phyloP scores from a whole-genome alignment of 1,139 yeast species.

The Meyerozyma athensensis region DNA sequence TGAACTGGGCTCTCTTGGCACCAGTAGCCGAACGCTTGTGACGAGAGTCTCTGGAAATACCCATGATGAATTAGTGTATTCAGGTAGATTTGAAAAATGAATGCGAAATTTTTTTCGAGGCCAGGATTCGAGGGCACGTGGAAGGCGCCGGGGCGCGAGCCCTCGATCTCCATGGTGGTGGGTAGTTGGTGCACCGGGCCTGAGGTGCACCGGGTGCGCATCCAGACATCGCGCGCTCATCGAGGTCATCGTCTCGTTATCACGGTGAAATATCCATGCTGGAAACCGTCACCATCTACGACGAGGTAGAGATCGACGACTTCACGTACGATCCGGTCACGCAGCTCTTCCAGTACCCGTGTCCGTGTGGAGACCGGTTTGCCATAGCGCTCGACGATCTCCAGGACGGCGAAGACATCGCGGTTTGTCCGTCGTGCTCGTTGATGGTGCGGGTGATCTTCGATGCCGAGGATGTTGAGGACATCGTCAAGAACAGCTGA shows the following conservation, averaged over 20 bases:
- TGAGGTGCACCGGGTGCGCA: not conserved
- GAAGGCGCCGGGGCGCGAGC: not conserved
- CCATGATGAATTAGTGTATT: constrained; percentile 51
- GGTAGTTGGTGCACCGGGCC: not conserved
- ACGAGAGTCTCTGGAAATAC: constrained; percentile 99
- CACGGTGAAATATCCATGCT: not conserved
- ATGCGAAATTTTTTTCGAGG: constrained; percentile 2
- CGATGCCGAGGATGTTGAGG: constrained; percentile 50
- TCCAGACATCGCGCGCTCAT: not conserved
- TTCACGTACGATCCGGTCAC: constrained; percentile 82
- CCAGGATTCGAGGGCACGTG: constrained; percentile 3
- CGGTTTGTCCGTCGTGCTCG: constrained; percentile 95
- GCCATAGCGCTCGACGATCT: constrained; percentile 84
- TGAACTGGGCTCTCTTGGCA: constrained; percentile 99
- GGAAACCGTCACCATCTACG: constrained; percentile 65
- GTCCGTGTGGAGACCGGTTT: constrained; percentile 97
- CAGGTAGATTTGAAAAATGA: constrained; percentile 4
- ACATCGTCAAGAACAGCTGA: constrained; percentile 15
- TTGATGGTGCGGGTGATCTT: constrained; percentile 88
- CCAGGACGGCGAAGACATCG: constrained; percentile 86
- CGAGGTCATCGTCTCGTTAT: not conserved
- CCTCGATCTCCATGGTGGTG: not conserved
- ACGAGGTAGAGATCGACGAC: constrained; percentile 95
- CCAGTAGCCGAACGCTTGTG: constrained; percentile 99
- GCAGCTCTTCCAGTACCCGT: constrained; percentile 86